A percentile compares a stretch with the other conserved stretches of the same genome.
These are phyloP conservation scores for Fusarium buxicola DNA, from an alignment of 2,329 filamentous ascomycete genomes.

Conservation along the genomic window DNA sequence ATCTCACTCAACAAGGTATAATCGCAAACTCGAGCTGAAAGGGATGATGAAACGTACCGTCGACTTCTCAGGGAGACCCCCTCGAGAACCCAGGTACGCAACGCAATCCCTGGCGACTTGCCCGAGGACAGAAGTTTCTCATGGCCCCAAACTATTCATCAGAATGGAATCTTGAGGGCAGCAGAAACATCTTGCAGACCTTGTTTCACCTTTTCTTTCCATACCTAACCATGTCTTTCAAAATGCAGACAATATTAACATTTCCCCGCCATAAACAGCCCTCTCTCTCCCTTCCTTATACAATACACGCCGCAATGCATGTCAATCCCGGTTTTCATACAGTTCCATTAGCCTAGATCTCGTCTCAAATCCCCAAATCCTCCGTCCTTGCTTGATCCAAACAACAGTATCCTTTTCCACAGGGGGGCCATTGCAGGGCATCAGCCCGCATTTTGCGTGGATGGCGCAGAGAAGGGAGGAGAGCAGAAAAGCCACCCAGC, in stretches of 20 bases:
- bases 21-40: no score
- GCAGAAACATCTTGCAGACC: no score
- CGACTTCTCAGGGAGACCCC: no score
- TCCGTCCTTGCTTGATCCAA: slow-evolving; percentile 24
- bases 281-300: slow-evolving; percentile 15
- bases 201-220: no score
- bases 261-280: slow-evolving; percentile 7
- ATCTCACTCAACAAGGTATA: no score
- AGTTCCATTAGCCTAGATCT: slow-evolving; percentile 25
- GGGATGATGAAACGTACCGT: no score
- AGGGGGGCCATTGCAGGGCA: slow-evolving; percentile 17
- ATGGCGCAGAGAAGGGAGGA: slow-evolving; percentile 16
- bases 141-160: no score
- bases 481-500: slow-evolving; percentile 23
- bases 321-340: slow-evolving; percentile 25
- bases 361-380: slow-evolving; percentile 12
- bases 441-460: slow-evolving; percentile 31
- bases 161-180: no score
- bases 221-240: no score
- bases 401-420: slow-evolving; percentile 18
- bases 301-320: slow-evolving; percentile 34
- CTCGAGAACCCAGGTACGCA: no score
- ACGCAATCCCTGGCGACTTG: no score
- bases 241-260: slow-evolving; percentile 1
- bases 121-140: no score